Evolutionary conservation across 2,329 filamentous ascomycete species (phyloP), one percentile per base, ranked within the genome.

Genomic region (Triangularia verruculosa): DNA sequence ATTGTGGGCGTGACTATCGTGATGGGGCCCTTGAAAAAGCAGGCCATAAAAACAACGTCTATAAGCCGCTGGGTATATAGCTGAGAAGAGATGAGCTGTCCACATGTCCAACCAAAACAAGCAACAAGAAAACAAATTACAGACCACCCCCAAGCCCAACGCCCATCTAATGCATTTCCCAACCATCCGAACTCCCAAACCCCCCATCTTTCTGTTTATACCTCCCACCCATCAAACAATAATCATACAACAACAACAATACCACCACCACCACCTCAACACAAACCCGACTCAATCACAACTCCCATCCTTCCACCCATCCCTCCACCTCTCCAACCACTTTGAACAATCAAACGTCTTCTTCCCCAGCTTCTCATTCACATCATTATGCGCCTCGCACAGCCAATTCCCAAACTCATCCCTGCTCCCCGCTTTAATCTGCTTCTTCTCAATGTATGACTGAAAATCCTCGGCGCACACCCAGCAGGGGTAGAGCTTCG

Each of bases 261-360:
- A 13, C 15, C 22, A 3, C 51, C 27, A 30, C n/a, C 30, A 27
- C 9, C 15, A 20, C 15, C 5, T 11, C 15, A n/a, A n/a, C n/a
- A n/a, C n/a, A n/a, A n/a, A n/a, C n/a, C 9, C 17, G 54, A 13
- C 22, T 67, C 28, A 87, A 67, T 86, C 85, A 70, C 86, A 89
- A 2, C 84, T 80, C 28, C 86, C 86, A 71, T 89, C 88, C 74
- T 85, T 86, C 89, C 91, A 97, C 0, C 95, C 95, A 1, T 90
- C 95, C 78, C 90, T 83, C 95, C 95, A 99, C 75, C 95, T 85
- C 82, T 98, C 91, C 76, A 97, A 89, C 94, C 95, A 98, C 72
- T 82, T 86, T 61, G 80, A 82, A 78, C 95, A 99, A 81, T 99
- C 93, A 78, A 99, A 99, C 70, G 84, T 84, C 64, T 86, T 83